Evolutionary conservation across 2,329 filamentous ascomycete genomes (phyloP), one percentile per base, ranked within the genome.

Genomic region (Sphaerostilbella broomeana): DNA sequence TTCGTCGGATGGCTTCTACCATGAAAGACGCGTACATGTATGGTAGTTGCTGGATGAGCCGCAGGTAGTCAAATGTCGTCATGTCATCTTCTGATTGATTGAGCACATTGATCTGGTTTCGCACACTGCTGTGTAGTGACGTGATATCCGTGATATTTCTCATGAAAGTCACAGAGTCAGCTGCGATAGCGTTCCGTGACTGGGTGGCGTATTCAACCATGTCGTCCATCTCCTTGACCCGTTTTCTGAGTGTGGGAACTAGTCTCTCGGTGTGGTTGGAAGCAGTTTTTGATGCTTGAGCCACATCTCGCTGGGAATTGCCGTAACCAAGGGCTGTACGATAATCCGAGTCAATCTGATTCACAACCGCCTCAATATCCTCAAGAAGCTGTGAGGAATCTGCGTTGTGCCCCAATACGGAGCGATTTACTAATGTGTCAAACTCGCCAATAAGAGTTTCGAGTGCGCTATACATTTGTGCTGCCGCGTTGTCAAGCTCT

Each of bases 21-120:
- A 94, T 68, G 43, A 95, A 84, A 3, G 88, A 89, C 0, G 89
- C 89, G 58, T 97, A 98, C 51, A 94, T 80, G 41, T 84, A 82
- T 0, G 92, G 92, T 20, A 97, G 73, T 47, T 89, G 80, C 29
- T 89, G 81, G 24, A 95, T 81, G 16, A 86, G 70, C 13, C 81
- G 79, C 16, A 98, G 70, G 27, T 86, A 76, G 47, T 94, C 83
- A 56, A 95, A 89, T 0, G 84, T 82, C 21, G 86, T 79, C 55
- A 84, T 72, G 31, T 86, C 84, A 44, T 92, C 84, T 43, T 84
- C 77, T 6, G 83, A 78, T 34, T 86, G 70, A 47, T 82, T 81
- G 30, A 95, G 64, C 3, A 75, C 71, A 40, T 77, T 78, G 44
- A 95, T 79, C 47, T 84, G 83, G 6, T 70, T 67, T 54, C 87